Percentiles rank a stretch among this genome's conserved stretches.
phyloP scores from a whole-genome alignment of 129 eudicot species.

The Escallonia rubra region DNA sequence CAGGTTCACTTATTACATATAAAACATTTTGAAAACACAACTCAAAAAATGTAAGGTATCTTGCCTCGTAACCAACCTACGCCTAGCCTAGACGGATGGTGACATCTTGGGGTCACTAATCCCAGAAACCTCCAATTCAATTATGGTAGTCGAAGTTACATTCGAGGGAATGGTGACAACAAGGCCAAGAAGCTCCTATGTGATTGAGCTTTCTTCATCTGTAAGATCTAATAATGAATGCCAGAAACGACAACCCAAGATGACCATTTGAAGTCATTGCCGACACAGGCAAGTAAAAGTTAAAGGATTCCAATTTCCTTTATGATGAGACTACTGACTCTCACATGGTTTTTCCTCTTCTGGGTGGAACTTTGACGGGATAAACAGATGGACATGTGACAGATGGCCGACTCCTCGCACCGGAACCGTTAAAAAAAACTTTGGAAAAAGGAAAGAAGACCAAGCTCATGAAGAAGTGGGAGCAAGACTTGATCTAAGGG shows the following conservation, averaged over 20 bases:
- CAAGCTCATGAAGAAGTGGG: slow-evolving; percentile 19
- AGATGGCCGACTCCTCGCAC: slow-evolving; percentile 47
- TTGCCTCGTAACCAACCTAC: background rate
- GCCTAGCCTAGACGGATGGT: background rate
- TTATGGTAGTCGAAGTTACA: no score
- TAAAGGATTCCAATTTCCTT: slow-evolving; percentile 42
- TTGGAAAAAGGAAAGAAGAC: slow-evolving; percentile 1
- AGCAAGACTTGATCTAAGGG: slow-evolving; percentile 35
- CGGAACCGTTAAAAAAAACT: slow-evolving; percentile 6
- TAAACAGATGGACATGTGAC: slow-evolving; percentile 34
- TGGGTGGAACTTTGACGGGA: slow-evolving; percentile 16
- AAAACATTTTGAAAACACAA: no score
- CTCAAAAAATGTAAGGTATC: no score
- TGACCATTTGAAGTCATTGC: background rate
- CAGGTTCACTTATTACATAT: no score
- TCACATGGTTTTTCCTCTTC: slow-evolving; percentile 52
- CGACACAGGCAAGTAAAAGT: background rate
- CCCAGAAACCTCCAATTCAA: no score
- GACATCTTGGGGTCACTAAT: no score
- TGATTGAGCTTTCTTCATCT: background rate
- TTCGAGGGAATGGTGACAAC: no score
- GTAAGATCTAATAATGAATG: no score
- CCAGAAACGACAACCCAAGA: background rate
- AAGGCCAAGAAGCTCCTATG: no score
- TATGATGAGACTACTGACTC: slow-evolving; percentile 3